Base-by-base conservation (phyloP, 1,284 basidiomycete species). In the Tylopilus sp. region DNA sequence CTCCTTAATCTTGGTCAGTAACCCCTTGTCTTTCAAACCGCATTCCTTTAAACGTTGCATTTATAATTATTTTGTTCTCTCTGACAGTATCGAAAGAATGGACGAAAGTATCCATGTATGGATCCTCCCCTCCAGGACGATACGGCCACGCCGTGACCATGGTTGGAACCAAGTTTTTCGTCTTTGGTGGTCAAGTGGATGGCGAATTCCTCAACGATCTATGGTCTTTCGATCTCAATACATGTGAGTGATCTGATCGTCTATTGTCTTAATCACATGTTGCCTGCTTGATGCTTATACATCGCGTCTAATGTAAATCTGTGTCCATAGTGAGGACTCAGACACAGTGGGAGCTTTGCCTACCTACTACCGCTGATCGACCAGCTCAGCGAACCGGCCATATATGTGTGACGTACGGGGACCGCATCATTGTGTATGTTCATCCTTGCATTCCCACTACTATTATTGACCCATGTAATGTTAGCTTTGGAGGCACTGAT, bases 161-260 rank as follows among this genome's bases (percentile, higher is more conserved):
- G 91, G 87, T 93, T 65, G 95, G 93, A 58, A 95, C 94, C 69
- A 93, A 90, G 76, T 98, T 99, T 82, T 95, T 95, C 77, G 88
- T 99, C 52, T 99, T 98, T 77, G 98, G 98, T 68, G 98, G 98
- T 41, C 97, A 99, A 79, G 95, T 96, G n/a, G 95, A 97, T 69
- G 95, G 95, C 38, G 90, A 95, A 73, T 99, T 98, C 79, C 86
- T 98, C 79, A 96, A 97, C 77, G 98, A 99, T 80, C 81, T 99
- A 47, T 99, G 97, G 96, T 88, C 91, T 39, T 99, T 99, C 78
- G 97, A 99, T 82, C 87, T 99, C 68, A 95, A 95, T 75, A 95
- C 95, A 68, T 81, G 96, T 97, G 80, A 83, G 94, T 83, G 57
- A 49, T 61, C 8, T 38, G 18, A 58, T 63, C 61, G 57, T 29